Percentiles rank a stretch among this genome's conserved stretches.
Conservation (phyloP, 2,329 filamentous ascomycete species). For the Clathrospora elynae region DNA sequence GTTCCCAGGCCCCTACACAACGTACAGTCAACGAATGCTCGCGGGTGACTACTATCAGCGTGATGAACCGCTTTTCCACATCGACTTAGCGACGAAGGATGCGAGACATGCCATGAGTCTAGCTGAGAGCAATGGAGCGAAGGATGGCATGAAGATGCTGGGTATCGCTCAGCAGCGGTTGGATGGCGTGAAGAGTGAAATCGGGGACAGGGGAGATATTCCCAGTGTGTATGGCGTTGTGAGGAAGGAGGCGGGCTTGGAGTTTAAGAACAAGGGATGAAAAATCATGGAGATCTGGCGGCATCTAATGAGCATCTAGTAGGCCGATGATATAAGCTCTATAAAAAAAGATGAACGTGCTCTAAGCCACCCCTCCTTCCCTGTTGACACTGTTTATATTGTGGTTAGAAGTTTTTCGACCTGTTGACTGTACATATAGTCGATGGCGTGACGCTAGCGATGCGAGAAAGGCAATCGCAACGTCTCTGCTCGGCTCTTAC, state of each 20-base stretch:
- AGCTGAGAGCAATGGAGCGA: conserved; percentile 63
- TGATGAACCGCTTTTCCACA: conserved; percentile 79
- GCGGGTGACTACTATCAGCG: conserved; percentile 76
- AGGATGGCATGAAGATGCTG: conserved; percentile 64
- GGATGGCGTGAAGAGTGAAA: conserved; percentile 69
- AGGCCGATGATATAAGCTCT: too few species aligned
- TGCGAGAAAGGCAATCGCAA: conserved; percentile 4
- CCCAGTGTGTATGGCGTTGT: conserved; percentile 82
- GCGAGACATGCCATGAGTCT: conserved; percentile 72
- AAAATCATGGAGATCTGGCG: too few species aligned
- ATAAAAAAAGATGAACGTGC: too few species aligned
- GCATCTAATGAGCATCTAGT: too few species aligned
- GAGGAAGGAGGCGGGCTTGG: conserved; percentile 73
- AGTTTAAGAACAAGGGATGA: conserved; percentile 63
- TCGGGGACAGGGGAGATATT: conserved; percentile 75
- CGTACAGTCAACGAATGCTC: conserved; percentile 76
- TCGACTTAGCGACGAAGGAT: conserved; percentile 84
- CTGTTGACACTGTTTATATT: too few species aligned
- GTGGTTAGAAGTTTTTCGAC: too few species aligned
- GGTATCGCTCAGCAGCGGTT: conserved; percentile 71
- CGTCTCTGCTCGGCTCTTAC: conserved; percentile 2
- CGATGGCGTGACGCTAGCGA: not conserved
- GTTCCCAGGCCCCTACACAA: conserved; percentile 75
- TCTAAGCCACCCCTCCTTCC: too few species aligned
- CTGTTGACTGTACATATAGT: too few species aligned